These are phyloP conservation scores for Aegilops tauschii DNA, from an alignment of 176 grass and related monocot species.

Conservation along the genomic window DNA sequence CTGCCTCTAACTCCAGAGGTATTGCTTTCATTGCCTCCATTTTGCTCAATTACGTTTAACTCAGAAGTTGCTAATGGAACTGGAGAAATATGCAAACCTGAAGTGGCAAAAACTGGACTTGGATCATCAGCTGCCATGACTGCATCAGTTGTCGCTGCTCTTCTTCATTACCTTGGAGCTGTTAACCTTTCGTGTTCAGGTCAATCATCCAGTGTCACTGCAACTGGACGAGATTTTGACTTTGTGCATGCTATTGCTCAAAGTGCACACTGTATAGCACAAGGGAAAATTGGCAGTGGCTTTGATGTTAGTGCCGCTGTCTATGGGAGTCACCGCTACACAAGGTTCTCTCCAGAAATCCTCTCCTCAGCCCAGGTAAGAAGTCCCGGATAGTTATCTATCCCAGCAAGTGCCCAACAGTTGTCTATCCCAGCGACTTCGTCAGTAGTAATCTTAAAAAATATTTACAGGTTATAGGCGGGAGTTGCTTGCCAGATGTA, in stretches of 20 bases:
- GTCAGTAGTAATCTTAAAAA: background rate
- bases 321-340: constrained; percentile 79
- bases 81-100: constrained; percentile 79
- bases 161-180: constrained; percentile 91
- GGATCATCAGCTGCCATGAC: constrained; percentile 98
- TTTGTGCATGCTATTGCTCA: constrained; percentile 86
- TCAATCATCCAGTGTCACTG: constrained; percentile 29
- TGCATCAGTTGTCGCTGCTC: constrained; percentile 74
- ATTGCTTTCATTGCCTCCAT: constrained; percentile 76
- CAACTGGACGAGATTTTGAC: constrained; percentile 48
- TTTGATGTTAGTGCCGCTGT: constrained; percentile 97
- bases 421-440: background rate
- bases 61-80: constrained; percentile 59
- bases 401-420: background rate
- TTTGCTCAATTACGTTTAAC: constrained; percentile 90
- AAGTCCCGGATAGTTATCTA: background rate
- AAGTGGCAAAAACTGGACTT: constrained; percentile 99
- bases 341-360: constrained; percentile 83
- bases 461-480: constrained; percentile 53
- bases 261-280: constrained; percentile 95
- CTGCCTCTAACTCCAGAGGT: constrained; percentile 73
- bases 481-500: constrained; percentile 47
- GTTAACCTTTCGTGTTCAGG: constrained; percentile 54
- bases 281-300: constrained; percentile 95
- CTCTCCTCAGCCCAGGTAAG: constrained; percentile 68